phyloP scores from a whole-genome alignment of 192 early-diverging fungal species.

The Coemansia sp. region DNA sequence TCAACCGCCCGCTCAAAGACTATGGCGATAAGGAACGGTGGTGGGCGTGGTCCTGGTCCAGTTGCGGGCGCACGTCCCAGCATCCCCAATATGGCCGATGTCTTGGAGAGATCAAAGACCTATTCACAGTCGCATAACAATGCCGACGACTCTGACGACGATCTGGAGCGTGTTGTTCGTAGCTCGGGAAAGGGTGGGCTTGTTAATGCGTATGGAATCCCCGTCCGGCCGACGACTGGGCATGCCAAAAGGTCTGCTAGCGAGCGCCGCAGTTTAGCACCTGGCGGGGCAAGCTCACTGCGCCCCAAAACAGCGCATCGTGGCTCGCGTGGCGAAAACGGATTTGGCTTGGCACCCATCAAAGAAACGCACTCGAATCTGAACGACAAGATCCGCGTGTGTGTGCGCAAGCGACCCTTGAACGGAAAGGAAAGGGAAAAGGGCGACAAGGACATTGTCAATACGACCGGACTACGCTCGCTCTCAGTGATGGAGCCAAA shows the following conservation, averaged over 20 bases:
- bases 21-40: slow-evolving; percentile 14
- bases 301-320: slow-evolving; percentile 31
- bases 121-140: slow-evolving; percentile 22
- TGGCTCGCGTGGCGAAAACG: slow-evolving; percentile 11
- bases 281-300: not conserved
- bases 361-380: slow-evolving; percentile 33
- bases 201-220: slow-evolving; percentile 48
- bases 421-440: slow-evolving; percentile 81
- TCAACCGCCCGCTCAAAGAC: slow-evolving; percentile 9
- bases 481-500: slow-evolving; percentile 94
- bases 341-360: slow-evolving; percentile 14
- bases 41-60: slow-evolving; percentile 2
- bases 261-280: slow-evolving; percentile 40
- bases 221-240: slow-evolving; percentile 26
- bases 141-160: slow-evolving; percentile 36
- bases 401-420: slow-evolving; percentile 93
- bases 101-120: slow-evolving; percentile 34
- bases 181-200: slow-evolving; percentile 31
- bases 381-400: slow-evolving; percentile 89
- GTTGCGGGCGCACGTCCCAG: slow-evolving; percentile 23
- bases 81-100: slow-evolving; percentile 27
- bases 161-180: slow-evolving; percentile 50
- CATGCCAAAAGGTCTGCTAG: slow-evolving; percentile 28
- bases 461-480: slow-evolving; percentile 63
- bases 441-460: slow-evolving; percentile 85